Base-by-base conservation (phyloP, 2,329 filamentous ascomycete genomes). In the Lasiodiplodia citricola region DNA sequence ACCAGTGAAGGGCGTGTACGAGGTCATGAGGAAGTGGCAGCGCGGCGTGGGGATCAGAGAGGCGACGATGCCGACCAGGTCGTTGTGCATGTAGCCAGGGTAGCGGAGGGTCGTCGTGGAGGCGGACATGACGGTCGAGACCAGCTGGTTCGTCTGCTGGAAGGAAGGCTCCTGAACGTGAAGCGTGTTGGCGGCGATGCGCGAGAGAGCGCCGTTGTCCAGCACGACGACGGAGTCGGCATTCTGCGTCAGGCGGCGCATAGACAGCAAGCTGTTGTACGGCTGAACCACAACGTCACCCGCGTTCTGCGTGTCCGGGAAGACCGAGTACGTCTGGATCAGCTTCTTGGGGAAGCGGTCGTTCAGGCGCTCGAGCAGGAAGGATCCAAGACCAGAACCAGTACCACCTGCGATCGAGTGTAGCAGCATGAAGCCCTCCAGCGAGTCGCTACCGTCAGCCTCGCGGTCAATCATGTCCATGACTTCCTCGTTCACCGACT, bases 391-490 rank as follows among this genome's bases (percentile, higher is more conserved):
- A n/a, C 96, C 96, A 25, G 94, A 97, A 10, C 96, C 96, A 21
- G 96, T 99, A 68, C 96, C 96, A 71, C 96, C 96, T 54, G 96
- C 96, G 77, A 99, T 99, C 3, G 96, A 98, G 80, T 99, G 96
- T 72, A 99, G 87, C 81, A 99, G 89, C 96, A 99, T 99, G 83
- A 99, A 99, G 50, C 96, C 96, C 88, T 99, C 96, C 4, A 99
- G 86, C 65, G 94, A 97, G 81, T 99, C 96, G 79, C 95, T 98
- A 38, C 96, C 96, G 80, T 99, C 96, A 18, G 96, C 96, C 80
- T 99, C 96, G 70, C 96, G 91, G 78, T 99, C 96, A 76, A 99
- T 97, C 94, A 99, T 99, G 80, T 99, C 96, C 87, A 99, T 93
- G 68, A 99, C 93, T 79, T 99, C 96, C 80, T 99, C 96, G 74